Base-by-base conservation (phyloP, 192 early-diverging fungal species). In the Coemansia sp. region DNA sequence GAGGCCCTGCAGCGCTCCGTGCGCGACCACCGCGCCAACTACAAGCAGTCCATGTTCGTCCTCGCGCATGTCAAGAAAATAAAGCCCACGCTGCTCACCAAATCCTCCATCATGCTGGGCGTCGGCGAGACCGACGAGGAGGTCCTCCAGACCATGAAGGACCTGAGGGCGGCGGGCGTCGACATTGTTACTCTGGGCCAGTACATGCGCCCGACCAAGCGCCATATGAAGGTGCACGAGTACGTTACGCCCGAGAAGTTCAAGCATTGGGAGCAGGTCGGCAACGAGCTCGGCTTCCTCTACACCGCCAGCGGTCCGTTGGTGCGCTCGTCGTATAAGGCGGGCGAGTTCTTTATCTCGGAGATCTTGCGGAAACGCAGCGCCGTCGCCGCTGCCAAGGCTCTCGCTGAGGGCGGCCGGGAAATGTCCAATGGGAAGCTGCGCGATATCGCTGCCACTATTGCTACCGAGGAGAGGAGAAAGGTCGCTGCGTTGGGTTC, bases 141-240 rank as follows among this genome's bases (percentile, higher is more conserved):
- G 76, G 94, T 99, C 3, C 60, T 91, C 77, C 85, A 93, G 61
- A 90, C 97, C 2, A 79, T 99, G 77, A 87, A 92, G 73, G 95
- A 89, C 66, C 74, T 97, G 63, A 84, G 95, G 54, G 85, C 88
- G 24, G 85, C 89, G 14, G 87, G 91, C 44, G 95, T 97, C 24
- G 97, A 99, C 71, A 93, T 94, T 45, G 87, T 99, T 19, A 99
- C 97, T 10, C 83, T 99, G 63, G 97, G 97, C n/a, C 97, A 99
- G 80, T 99, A 99, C 76, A 99, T 99, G 97, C 88, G 94, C 50
- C 97, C 97, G n/a, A 97, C 97, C 24, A 99, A 97, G 86, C 91
- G 93, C 66, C 95, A 99, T 78, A 95, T 99, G 94, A 96, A 96
- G 86, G 93, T 98, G 21, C 87, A 92, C 62, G 95, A 95, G 72